Conservation (phyloP, 2,329 filamentous ascomycete species). For the Fusarium drepaniforme region DNA sequence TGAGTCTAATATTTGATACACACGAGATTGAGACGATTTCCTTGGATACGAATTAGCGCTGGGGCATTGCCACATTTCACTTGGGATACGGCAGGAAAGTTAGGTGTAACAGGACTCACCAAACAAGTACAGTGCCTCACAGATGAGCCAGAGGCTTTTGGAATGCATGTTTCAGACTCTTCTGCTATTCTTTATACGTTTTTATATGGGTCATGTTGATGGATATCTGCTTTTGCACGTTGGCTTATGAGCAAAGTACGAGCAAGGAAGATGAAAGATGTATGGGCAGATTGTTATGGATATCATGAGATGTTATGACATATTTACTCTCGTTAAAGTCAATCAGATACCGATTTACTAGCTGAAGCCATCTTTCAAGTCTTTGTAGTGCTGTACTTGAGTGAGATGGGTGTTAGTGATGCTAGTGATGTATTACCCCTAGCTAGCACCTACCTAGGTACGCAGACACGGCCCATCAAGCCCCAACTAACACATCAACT, state of each 20-base stretch:
- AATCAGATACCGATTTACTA: background rate
- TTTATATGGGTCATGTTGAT: background rate
- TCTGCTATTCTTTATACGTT: background rate
- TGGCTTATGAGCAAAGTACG: background rate
- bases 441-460: background rate
- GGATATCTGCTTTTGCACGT: background rate
- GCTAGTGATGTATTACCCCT: background rate
- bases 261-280: background rate
- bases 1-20: slow-evolving; percentile 12
- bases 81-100: slow-evolving; percentile 16
- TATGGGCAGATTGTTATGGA: slow-evolving; percentile 2
- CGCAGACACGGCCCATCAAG: background rate
- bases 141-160: slow-evolving; percentile 1
- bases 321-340: background rate
- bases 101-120: slow-evolving; percentile 43
- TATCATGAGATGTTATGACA: background rate
- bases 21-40: slow-evolving; percentile 1
- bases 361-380: background rate
- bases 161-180: slow-evolving; percentile 18
- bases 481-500: background rate
- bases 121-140: slow-evolving; percentile 19
- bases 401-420: background rate
- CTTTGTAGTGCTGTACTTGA: background rate
- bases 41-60: slow-evolving; percentile 8
- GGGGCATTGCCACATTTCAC: slow-evolving; percentile 13